phyloP scores from a whole-genome alignment of 306 rosid species.

The Cicer judaicum region DNA sequence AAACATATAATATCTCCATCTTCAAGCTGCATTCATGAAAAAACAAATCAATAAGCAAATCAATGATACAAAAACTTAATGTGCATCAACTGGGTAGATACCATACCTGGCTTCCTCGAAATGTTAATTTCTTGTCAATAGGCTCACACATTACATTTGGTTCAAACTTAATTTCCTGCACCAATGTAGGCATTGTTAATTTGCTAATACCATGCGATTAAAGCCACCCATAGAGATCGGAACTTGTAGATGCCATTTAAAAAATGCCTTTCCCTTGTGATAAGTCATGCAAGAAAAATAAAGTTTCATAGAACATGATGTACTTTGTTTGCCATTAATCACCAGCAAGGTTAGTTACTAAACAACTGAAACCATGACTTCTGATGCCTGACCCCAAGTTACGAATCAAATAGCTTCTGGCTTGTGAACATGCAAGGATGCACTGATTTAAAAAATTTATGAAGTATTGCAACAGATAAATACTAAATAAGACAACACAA shows the following conservation, averaged over 20 bases:
- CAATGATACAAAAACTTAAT: conserved; percentile 17
- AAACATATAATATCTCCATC: conserved; percentile 95
- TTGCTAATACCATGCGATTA: not conserved
- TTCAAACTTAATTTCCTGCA: conserved; percentile 95
- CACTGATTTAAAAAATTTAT: conserved; percentile 4
- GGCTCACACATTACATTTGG: conserved; percentile 97
- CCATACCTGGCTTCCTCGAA: conserved; percentile 88
- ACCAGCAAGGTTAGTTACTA: conserved; percentile 12
- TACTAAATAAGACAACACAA: conserved; percentile 9
- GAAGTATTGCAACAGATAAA: conserved; percentile 10
- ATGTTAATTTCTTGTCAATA: conserved; percentile 82
- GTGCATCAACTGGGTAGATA: not conserved
- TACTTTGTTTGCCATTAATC: conserved; percentile 26
- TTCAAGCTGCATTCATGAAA: conserved; percentile 68
- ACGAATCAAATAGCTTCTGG: conserved; percentile 28
- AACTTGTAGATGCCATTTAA: conserved; percentile 9
- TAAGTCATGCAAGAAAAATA: conserved; percentile 24
- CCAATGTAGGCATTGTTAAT: conserved; percentile 32
- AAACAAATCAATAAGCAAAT: conserved; percentile 20
- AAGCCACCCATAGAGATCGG: conserved; percentile 11
- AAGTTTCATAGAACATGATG: conserved; percentile 4
- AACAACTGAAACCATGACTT: conserved; percentile 18
- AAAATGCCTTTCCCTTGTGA: conserved; percentile 6
- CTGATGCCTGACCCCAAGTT: conserved; percentile 11
- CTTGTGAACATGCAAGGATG: conserved; percentile 30